Percentiles rank a stretch among this genome's conserved stretches.
phyloP scores from a whole-genome alignment of 2,329 filamentous ascomycete species.

The Cladosporium austrohemisphaericum region DNA sequence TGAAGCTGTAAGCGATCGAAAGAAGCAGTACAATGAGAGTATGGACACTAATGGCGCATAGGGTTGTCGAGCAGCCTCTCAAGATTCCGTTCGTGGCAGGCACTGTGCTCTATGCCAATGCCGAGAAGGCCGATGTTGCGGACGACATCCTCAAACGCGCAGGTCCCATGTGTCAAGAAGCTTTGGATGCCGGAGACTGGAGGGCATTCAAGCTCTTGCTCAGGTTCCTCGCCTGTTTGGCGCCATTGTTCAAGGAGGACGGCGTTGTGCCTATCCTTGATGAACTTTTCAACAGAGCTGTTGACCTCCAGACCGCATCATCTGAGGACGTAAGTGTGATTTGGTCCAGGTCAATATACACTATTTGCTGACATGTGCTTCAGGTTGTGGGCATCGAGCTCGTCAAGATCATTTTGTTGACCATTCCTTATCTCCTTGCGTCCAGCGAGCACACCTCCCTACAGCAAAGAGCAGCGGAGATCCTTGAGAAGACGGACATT shows the following conservation, averaged over 20 bases:
- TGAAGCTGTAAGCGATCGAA: slow-evolving; percentile 60
- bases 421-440: slow-evolving; percentile 84
- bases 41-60: slow-evolving; percentile 28
- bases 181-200: slow-evolving; percentile 73
- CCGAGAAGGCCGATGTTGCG: slow-evolving; percentile 69
- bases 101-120: slow-evolving; percentile 75
- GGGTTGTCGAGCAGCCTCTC: slow-evolving; percentile 82
- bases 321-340: slow-evolving; percentile 75
- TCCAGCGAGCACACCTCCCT: slow-evolving; percentile 63
- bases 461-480: slow-evolving; percentile 67
- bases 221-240: slow-evolving; percentile 83
- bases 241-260: slow-evolving; percentile 74
- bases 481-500: slow-evolving; percentile 92
- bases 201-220: slow-evolving; percentile 85
- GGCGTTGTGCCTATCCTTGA: slow-evolving; percentile 82
- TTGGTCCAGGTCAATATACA: neutral
- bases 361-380: slow-evolving; percentile 22
- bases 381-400: slow-evolving; percentile 70
- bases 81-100: slow-evolving; percentile 95
- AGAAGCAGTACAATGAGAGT: neutral
- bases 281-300: slow-evolving; percentile 86
- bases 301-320: slow-evolving; percentile 86
- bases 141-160: slow-evolving; percentile 65
- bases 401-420: slow-evolving; percentile 93
- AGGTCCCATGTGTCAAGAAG: slow-evolving; percentile 59